A percentile compares a stretch with the other conserved stretches of the same genome.
These are phyloP conservation scores for Camellia japonica DNA, from an alignment of 148 eudicot species.

Conservation along the genomic window DNA sequence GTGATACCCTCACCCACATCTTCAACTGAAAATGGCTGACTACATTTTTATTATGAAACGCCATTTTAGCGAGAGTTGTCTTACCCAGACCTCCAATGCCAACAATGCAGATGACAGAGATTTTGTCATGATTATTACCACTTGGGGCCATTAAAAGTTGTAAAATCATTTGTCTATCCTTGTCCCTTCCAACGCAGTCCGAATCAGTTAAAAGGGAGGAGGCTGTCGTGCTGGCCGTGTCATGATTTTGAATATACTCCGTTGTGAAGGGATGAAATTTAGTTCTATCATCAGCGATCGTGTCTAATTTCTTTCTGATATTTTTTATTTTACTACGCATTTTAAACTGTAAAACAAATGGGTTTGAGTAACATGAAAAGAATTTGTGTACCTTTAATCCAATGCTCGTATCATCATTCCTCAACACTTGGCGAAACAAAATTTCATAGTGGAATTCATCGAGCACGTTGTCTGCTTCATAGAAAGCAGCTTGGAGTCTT, in stretches of 20 bases:
- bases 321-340: background rate
- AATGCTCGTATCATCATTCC: background rate
- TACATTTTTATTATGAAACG: background rate
- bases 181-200: background rate
- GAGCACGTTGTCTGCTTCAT: background rate
- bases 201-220: background rate
- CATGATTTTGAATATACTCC: background rate
- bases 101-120: background rate
- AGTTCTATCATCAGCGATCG: background rate
- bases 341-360: background rate
- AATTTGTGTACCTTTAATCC: background rate
- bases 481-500: background rate
- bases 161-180: background rate
- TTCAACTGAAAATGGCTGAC: background rate
- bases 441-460: background rate
- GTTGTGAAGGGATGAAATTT: background rate
- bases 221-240: background rate
- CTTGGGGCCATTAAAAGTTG: background rate
- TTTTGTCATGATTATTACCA: background rate
- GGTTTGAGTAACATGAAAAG: background rate
- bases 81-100: background rate
- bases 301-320: background rate
- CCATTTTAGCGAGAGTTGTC: background rate
- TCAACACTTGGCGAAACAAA: background rate
- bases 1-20: constrained; percentile 4